Conservation (phyloP, 352 stramenopile species). For the Discostella stelligera region DNA sequence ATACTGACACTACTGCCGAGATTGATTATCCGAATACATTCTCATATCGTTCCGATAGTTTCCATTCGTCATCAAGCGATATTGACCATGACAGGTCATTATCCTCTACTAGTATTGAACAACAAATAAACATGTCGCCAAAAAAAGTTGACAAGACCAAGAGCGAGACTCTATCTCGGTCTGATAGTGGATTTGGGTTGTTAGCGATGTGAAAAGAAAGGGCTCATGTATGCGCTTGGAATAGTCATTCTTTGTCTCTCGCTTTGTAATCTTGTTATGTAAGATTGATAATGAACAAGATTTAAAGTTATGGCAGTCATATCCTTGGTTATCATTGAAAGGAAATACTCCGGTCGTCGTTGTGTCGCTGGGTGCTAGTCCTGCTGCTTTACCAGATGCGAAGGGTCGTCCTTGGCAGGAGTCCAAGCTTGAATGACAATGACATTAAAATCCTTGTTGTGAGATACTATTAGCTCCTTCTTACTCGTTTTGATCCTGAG, state of each 20-base stretch:
- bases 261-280: no score
- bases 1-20: not conserved
- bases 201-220: not conserved
- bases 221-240: not conserved
- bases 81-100: not conserved
- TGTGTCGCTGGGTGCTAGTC: not conserved
- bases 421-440: slow-evolving; percentile 93
- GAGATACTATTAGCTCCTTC: slow-evolving; percentile 90
- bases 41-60: not conserved
- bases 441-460: slow-evolving; percentile 91
- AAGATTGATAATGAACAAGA: no score
- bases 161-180: no score
- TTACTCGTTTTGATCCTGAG: slow-evolving; percentile 90
- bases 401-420: slow-evolving; percentile 39
- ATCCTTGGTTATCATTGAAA: no score
- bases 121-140: not conserved
- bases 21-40: not conserved
- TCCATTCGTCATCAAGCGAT: not conserved
- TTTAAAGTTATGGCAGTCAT: no score
- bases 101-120: not conserved
- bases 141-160: not conserved
- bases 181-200: not conserved
- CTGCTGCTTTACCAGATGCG: not conserved
- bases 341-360: no score
- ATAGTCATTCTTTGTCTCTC: no score